phyloP scores from a whole-genome alignment of 306 rosid species.

The Lupinus albus region DNA sequence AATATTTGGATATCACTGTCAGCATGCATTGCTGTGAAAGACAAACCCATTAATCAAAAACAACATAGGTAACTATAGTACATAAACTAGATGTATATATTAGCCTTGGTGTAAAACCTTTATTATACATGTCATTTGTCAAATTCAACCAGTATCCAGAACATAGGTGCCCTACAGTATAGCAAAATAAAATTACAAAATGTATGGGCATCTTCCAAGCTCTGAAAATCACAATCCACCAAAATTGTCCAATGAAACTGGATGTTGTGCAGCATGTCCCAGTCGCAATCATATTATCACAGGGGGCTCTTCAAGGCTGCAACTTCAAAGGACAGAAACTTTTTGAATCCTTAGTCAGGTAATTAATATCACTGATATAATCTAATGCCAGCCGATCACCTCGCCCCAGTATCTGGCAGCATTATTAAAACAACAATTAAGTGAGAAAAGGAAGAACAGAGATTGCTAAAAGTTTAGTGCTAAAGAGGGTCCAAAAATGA shows the following conservation, averaged over 20 bases:
- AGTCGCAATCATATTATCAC: constrained; percentile 50
- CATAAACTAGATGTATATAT: constrained; percentile 35
- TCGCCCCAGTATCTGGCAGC: constrained; percentile 73
- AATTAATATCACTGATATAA: constrained; percentile 53
- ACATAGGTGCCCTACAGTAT: constrained; percentile 48
- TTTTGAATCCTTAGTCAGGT: constrained; percentile 69
- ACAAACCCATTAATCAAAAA: constrained; percentile 22
- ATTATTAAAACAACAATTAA: constrained; percentile 46
- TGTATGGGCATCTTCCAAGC: constrained; percentile 48
- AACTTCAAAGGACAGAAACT: constrained; percentile 61
- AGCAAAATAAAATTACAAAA: constrained; percentile 50
- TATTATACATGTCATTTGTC: constrained; percentile 58
- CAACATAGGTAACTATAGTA: constrained; percentile 35
- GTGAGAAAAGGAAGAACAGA: constrained; percentile 21
- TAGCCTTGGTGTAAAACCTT: constrained; percentile 35
- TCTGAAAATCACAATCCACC: constrained; percentile 54
- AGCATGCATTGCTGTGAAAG: constrained; percentile 12
- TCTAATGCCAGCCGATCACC: constrained; percentile 69
- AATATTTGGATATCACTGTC: constrained; percentile 12
- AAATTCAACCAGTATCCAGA: constrained; percentile 44
- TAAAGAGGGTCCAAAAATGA: constrained; percentile 1
- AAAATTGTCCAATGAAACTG: constrained; percentile 48
- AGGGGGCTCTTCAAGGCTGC: constrained; percentile 60
- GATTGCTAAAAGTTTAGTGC: constrained; percentile 14
- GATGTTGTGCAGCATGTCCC: constrained; percentile 37